phyloP scores from a whole-genome alignment of 345 rosid species.

The Raphanus sativus region DNA sequence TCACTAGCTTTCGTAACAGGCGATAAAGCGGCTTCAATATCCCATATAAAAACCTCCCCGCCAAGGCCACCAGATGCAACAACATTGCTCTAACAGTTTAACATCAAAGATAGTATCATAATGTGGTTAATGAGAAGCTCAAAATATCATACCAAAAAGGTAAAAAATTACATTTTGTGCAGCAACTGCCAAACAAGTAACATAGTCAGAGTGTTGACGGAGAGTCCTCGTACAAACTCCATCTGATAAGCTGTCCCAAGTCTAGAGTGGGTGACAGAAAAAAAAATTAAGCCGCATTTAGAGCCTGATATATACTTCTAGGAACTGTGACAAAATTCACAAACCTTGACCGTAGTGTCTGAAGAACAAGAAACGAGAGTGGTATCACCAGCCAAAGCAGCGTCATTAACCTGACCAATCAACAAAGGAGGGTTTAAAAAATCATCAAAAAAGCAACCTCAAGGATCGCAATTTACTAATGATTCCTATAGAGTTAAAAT shows the following conservation, averaged over 20 bases:
- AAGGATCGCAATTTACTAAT: background rate
- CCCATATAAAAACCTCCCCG: constrained; percentile 99
- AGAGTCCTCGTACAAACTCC: constrained; percentile 85
- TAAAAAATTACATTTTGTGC: constrained; percentile 81
- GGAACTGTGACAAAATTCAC: constrained; percentile 11
- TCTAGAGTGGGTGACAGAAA: constrained; percentile 44
- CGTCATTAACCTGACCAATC: constrained; percentile 81
- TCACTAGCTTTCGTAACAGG: constrained; percentile 77
- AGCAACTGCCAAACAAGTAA: constrained; percentile 89
- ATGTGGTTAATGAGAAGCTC: constrained; percentile 40
- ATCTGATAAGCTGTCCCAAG: constrained; percentile 86
- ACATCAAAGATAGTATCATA: constrained; percentile 68
- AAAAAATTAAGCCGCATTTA: constrained; percentile 5
- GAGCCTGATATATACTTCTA: constrained; percentile 1
- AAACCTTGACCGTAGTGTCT: constrained; percentile 93
- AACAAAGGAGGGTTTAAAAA: background rate
- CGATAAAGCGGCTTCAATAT: constrained; percentile 86
- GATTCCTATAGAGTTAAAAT: constrained; percentile 16
- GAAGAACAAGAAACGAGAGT: constrained; percentile 95
- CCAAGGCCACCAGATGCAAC: constrained; percentile 99
- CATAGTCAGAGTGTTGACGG: constrained; percentile 95
- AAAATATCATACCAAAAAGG: constrained; percentile 18
- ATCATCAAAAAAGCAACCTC: constrained; percentile 11
- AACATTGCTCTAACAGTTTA: constrained; percentile 80
- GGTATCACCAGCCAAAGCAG: constrained; percentile 70